phyloP scores from a whole-genome alignment of 495 filamentous ascomycete genomes.

The Glarea lozoyensis region DNA sequence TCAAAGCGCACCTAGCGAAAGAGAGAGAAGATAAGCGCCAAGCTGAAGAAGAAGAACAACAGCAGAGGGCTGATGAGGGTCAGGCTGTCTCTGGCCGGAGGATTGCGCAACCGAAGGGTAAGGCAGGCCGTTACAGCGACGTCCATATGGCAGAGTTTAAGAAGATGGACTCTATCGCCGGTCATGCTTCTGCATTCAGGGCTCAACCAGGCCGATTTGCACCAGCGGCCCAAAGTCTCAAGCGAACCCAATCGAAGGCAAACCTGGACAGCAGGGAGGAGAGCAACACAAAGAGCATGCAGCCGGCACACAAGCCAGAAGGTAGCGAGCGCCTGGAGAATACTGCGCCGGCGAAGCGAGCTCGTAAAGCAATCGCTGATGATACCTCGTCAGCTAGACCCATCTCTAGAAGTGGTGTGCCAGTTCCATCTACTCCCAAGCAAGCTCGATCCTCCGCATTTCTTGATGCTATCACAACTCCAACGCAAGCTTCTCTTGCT shows the following conservation, averaged over 20 bases:
- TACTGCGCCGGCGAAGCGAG: constrained; percentile 20
- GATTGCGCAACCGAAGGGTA: constrained; percentile 72
- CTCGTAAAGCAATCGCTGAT: constrained; percentile 32
- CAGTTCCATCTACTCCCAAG: constrained; percentile 26
- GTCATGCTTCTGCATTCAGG: constrained; percentile 73
- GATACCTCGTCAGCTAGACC: constrained; percentile 35
- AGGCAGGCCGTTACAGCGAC: constrained; percentile 66
- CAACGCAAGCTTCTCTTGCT: constrained; percentile 70
- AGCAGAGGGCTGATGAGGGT: no score
- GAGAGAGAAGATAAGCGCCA: constrained; percentile 38
- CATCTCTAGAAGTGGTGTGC: constrained; percentile 30
- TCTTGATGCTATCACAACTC: constrained; percentile 53
- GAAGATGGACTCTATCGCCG: constrained; percentile 93
- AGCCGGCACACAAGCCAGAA: constrained; percentile 12
- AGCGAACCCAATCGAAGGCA: constrained; percentile 69
- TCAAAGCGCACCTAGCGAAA: constrained; percentile 54
- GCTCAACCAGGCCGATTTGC: constrained; percentile 49
- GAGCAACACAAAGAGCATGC: constrained; percentile 2
- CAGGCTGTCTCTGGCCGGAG: constrained; percentile 50
- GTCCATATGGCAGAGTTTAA: constrained; percentile 81
- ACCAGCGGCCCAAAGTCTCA: constrained; percentile 44
- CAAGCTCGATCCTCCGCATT: constrained; percentile 24
- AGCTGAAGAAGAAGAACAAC: constrained; percentile 28
- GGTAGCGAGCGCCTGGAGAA: constrained; percentile 23
- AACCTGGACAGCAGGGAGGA: constrained; percentile 45